These are phyloP conservation scores for Nakazawaea molendinolei DNA, from an alignment of 805 yeast genomes.

Conservation along the genomic window DNA sequence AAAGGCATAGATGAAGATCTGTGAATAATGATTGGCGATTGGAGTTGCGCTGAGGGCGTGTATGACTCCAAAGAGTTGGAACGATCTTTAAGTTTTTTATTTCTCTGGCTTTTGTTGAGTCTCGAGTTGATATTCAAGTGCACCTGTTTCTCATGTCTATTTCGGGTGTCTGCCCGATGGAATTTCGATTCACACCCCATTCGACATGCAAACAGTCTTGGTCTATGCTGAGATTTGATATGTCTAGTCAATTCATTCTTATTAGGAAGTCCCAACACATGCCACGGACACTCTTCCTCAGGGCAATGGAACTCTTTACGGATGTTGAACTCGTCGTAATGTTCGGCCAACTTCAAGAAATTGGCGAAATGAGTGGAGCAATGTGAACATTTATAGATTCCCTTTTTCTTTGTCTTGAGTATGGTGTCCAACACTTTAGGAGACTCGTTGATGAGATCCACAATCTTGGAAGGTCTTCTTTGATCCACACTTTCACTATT, in stretches of 20 bases:
- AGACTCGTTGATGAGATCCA: conserved; percentile 1
- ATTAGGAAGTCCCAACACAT: conserved; percentile 11
- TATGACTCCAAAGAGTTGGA: no score
- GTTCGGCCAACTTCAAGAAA: conserved; percentile 11
- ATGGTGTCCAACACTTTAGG: conserved; percentile 11
- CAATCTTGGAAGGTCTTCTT: neutral
- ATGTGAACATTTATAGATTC: conserved; percentile 13
- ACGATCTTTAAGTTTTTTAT: conserved; percentile 1
- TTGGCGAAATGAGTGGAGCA: conserved; percentile 10
- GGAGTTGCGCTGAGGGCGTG: no score
- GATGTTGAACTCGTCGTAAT: conserved; percentile 12
- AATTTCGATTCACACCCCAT: conserved; percentile 11
- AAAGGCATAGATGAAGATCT: no score
- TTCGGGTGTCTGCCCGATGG: conserved; percentile 11
- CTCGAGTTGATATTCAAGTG: conserved; percentile 11
- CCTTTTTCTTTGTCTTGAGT: conserved; percentile 11
- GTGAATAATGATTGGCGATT: no score
- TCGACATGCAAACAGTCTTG: conserved; percentile 9
- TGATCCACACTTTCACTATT: conserved; percentile 3
- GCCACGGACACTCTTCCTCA: conserved; percentile 12
- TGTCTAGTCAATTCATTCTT: conserved; percentile 12
- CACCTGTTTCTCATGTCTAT: conserved; percentile 12
- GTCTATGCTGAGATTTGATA: conserved; percentile 12
- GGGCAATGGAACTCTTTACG: conserved; percentile 12
- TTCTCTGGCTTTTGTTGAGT: conserved; percentile 9